phyloP scores from a whole-genome alignment of 2,329 filamentous ascomycete species.

The Fusarium denticulatum region DNA sequence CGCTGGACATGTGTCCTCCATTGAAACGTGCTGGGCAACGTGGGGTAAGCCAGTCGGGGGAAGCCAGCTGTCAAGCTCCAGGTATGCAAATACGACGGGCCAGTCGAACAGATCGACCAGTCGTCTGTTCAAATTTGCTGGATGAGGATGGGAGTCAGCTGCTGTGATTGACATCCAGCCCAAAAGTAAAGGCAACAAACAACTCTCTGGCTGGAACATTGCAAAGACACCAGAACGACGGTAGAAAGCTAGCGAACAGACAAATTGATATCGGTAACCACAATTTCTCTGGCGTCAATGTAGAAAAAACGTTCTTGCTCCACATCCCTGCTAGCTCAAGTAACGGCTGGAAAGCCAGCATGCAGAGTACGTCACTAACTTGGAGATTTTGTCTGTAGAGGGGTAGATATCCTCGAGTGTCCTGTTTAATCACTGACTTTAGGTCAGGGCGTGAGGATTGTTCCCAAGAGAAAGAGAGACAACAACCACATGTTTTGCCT shows the following conservation, averaged over 20 bases:
- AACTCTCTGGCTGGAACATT: constrained; percentile 3
- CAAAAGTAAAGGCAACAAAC: constrained; percentile 27
- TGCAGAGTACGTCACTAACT: constrained; percentile 13
- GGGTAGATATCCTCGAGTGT: neutral
- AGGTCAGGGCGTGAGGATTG: neutral
- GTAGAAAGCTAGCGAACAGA: neutral
- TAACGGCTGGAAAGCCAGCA: constrained; percentile 24
- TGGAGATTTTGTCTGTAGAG: neutral
- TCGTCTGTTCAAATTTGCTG: neutral
- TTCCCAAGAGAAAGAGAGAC: neutral
- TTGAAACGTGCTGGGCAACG: constrained; percentile 49
- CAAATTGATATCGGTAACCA: constrained; percentile 16
- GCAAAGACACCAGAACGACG: constrained; percentile 2
- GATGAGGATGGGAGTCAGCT: constrained; percentile 28
- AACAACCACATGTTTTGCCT: constrained; percentile 10
- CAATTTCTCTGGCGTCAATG: constrained; percentile 26
- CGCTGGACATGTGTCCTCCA: constrained; percentile 51
- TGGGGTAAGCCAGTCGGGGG: constrained; percentile 45
- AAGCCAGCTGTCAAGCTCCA: constrained; percentile 46
- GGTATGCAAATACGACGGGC: constrained; percentile 32
- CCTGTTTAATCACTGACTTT: constrained; percentile 7
- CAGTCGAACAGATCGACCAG: constrained; percentile 27
- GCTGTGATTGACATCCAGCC: constrained; percentile 34
- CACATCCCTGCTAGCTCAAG: constrained; percentile 37
- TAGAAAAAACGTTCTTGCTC: constrained; percentile 29